Conservation (phyloP, 768 basidiomycete genomes). For the Hysterangium stoloniferum region DNA sequence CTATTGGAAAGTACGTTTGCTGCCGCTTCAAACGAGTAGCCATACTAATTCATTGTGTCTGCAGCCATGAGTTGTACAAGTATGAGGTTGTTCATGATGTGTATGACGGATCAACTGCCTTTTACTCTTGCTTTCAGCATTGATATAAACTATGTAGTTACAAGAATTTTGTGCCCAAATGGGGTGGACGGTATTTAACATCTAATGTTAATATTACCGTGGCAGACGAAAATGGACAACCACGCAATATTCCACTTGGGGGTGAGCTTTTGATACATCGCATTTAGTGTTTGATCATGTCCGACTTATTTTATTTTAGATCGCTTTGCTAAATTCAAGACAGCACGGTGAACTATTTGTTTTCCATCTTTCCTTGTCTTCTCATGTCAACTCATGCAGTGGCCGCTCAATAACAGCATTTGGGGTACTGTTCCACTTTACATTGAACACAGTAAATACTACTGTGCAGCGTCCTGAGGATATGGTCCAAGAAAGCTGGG, state of each 20-base stretch:
- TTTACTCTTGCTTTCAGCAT: neutral
- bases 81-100: conserved; percentile 62
- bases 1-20: conserved; percentile 70
- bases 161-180: conserved; percentile 55
- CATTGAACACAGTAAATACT: conserved; percentile 59
- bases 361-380: neutral
- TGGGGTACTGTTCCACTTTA: conserved; percentile 75
- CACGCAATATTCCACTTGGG: conserved; percentile 37
- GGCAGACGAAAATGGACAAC: conserved; percentile 30
- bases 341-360: conserved; percentile 43
- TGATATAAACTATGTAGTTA: conserved; percentile 30
- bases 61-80: conserved; percentile 75
- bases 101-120: conserved; percentile 26
- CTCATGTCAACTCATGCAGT: conserved; percentile 21
- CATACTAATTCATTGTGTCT: neutral
- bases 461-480: conserved; percentile 64
- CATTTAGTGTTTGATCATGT: neutral
- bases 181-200: conserved; percentile 69
- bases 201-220: conserved; percentile 84
- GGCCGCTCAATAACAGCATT: conserved; percentile 72
- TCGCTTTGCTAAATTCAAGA: conserved; percentile 66
- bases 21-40: neutral
- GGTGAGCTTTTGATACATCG: no score
- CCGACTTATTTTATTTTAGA: conserved; percentile 31
- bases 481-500: conserved; percentile 79